These are phyloP conservation scores for Maudiozyma barnettii DNA, from an alignment of 805 yeast species.

Conservation along the genomic window DNA sequence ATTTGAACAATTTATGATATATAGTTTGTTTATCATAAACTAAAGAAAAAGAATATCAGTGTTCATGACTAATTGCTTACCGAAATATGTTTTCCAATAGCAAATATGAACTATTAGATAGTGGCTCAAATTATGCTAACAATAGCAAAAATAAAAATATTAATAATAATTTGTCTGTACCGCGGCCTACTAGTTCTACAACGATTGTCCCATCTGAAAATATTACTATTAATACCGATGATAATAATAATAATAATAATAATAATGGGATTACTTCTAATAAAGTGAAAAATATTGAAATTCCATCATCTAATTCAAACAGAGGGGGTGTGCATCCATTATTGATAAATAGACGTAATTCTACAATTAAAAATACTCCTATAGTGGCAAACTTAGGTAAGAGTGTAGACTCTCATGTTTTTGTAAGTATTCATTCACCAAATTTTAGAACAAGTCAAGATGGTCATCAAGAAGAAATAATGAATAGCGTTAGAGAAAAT, in stretches of 20 bases:
- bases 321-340: background rate
- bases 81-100: background rate
- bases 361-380: slow-evolving; percentile 2
- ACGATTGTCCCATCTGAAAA: no score
- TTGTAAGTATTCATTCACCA: slow-evolving; percentile 25
- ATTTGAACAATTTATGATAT: no score
- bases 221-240: no score
- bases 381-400: background rate
- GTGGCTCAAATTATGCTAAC: background rate
- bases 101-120: background rate
- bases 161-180: background rate
- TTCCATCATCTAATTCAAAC: background rate
- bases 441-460: slow-evolving; percentile 22
- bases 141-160: no score
- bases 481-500: slow-evolving; percentile 25
- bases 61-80: background rate
- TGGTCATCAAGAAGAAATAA: slow-evolving; percentile 22
- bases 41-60: no score
- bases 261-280: no score
- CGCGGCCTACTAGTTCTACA: background rate
- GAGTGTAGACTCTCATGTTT: slow-evolving; percentile 12
- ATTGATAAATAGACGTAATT: slow-evolving; percentile 4
- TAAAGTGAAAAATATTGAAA: background rate
- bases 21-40: no score
- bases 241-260: no score